Evolutionary conservation across 1,284 basidiomycete genomes (phyloP).

Genomic region (Austroboletus niveus): DNA sequence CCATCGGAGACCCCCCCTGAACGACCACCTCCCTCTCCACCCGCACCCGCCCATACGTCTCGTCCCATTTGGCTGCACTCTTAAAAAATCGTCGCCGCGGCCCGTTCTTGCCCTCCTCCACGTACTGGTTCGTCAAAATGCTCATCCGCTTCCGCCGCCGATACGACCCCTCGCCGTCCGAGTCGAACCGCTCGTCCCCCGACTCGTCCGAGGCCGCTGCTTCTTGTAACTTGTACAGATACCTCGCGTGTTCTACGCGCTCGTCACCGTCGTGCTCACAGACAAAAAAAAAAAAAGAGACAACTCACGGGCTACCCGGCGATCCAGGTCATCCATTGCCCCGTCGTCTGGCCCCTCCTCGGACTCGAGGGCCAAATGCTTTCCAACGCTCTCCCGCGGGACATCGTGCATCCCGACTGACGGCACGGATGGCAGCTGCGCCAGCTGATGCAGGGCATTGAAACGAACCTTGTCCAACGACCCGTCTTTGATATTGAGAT

Average conservation of each 20-base stretch:
- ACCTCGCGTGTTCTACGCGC: constrained; percentile 56
- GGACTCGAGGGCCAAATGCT: constrained; percentile 57
- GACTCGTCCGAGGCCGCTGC: constrained; percentile 47
- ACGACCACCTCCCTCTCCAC: constrained; percentile 24
- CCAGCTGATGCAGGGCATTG: constrained; percentile 77
- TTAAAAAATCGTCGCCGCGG: constrained; percentile 57
- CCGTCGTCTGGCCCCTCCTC: constrained; percentile 38
- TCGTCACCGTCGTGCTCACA: neutral
- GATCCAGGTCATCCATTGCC: constrained; percentile 60
- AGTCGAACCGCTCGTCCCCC: constrained; percentile 46
- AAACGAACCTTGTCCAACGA: constrained; percentile 84
- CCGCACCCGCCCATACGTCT: constrained; percentile 23
- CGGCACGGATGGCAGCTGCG: constrained; percentile 78
- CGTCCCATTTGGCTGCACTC: constrained; percentile 44
- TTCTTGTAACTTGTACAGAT: constrained; percentile 61
- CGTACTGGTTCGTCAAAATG: constrained; percentile 57
- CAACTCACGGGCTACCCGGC: constrained; percentile 63
- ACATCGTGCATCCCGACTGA: constrained; percentile 87
- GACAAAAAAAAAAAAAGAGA: neutral
- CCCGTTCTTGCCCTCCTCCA: constrained; percentile 36
- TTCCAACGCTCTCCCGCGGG: constrained; percentile 63
- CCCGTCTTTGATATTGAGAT: constrained; percentile 81
- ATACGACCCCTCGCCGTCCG: constrained; percentile 47
- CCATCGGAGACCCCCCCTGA: constrained; percentile 8
- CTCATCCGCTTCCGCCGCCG: constrained; percentile 59